Evolutionary conservation across 2,329 filamentous ascomycete genomes (phyloP).

Genomic region (Chaetomiaceae sp.): DNA sequence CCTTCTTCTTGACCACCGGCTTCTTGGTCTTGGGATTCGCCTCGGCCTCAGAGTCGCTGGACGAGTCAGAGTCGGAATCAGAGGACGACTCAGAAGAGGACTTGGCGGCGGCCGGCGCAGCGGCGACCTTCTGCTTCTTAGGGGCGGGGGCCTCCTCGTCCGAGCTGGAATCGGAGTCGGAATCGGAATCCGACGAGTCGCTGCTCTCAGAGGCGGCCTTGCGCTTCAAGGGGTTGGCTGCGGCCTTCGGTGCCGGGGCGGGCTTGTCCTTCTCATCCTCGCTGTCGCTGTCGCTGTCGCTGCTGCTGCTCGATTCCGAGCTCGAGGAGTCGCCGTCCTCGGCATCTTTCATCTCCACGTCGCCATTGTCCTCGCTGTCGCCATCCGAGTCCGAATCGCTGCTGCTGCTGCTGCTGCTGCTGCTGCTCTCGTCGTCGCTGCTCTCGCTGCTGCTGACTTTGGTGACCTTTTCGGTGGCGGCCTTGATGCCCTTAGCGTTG

Average conservation of each 20-base stretch:
- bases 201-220: slow-evolving; percentile 43
- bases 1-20: slow-evolving; percentile 28
- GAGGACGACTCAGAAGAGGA: slow-evolving; percentile 26
- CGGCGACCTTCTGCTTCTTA: slow-evolving; percentile 47
- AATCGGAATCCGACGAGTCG: slow-evolving; percentile 33
- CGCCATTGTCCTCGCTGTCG: slow-evolving; percentile 31
- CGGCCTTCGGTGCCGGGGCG: slow-evolving; percentile 22
- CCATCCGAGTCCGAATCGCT: slow-evolving; percentile 32
- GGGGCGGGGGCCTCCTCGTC: slow-evolving; percentile 43
- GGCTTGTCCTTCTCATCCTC: slow-evolving; percentile 32
- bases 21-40: slow-evolving; percentile 48
- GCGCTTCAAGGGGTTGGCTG: slow-evolving; percentile 47
- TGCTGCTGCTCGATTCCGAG: slow-evolving; percentile 31
- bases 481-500: slow-evolving; percentile 25
- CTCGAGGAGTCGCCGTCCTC: slow-evolving; percentile 28
- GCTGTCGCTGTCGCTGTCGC: slow-evolving; percentile 24
- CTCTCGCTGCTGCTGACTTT: slow-evolving; percentile 32
- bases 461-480: slow-evolving; percentile 29
- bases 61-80: slow-evolving; percentile 29
- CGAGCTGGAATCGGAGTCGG: slow-evolving; percentile 35
- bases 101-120: slow-evolving; percentile 40
- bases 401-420: slow-evolving; percentile 34
- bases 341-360: slow-evolving; percentile 47
- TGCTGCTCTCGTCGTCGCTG: slow-evolving; percentile 23
- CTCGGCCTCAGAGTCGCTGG: slow-evolving; percentile 17